Evolutionary conservation across 352 stramenopile genomes (phyloP).

Genomic region (Pythium chondricola): DNA sequence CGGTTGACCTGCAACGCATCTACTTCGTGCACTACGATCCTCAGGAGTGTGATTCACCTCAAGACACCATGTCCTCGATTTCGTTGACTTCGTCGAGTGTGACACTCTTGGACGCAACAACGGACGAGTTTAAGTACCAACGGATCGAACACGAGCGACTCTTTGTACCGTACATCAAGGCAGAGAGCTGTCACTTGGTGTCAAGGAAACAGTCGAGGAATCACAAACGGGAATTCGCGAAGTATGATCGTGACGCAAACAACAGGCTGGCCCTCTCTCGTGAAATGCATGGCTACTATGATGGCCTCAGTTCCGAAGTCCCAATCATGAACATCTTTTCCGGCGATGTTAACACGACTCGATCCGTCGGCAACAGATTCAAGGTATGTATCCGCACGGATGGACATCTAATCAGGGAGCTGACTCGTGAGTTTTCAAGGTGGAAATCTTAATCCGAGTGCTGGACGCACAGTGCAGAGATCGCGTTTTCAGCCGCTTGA

Average conservation of each 20-base stretch:
- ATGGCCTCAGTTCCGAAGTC: constrained; percentile 1
- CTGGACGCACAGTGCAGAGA: constrained; percentile 3
- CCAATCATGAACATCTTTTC: constrained; percentile 9
- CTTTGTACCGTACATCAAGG: constrained; percentile 10
- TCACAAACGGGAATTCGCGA: constrained; percentile 3
- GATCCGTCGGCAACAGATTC: constrained; percentile 9
- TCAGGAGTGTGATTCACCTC: constrained; percentile 6
- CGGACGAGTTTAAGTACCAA: constrained; percentile 14
- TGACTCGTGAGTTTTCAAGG: constrained; percentile 1
- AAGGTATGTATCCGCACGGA: constrained; percentile 1
- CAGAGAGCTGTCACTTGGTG: constrained; percentile 13
- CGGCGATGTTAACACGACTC: constrained; percentile 1
- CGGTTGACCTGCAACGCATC: constrained; percentile 3
- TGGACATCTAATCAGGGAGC: constrained; percentile 1
- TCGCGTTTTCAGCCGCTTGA: constrained; percentile 7
- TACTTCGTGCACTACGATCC: constrained; percentile 4
- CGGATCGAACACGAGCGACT: constrained; percentile 15
- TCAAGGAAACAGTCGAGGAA: constrained; percentile 5
- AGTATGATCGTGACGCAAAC: constrained; percentile 9
- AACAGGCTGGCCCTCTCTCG: constrained; percentile 6
- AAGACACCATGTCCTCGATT: constrained; percentile 10
- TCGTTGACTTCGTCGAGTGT: constrained; percentile 3
- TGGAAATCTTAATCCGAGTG: not conserved
- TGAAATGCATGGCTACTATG: constrained; percentile 8
- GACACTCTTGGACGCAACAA: constrained; percentile 9